Evolutionary conservation across 331 rosid genomes (phyloP), one percentile per base, ranked within the genome.

Genomic region (Dryas integrifolia): DNA sequence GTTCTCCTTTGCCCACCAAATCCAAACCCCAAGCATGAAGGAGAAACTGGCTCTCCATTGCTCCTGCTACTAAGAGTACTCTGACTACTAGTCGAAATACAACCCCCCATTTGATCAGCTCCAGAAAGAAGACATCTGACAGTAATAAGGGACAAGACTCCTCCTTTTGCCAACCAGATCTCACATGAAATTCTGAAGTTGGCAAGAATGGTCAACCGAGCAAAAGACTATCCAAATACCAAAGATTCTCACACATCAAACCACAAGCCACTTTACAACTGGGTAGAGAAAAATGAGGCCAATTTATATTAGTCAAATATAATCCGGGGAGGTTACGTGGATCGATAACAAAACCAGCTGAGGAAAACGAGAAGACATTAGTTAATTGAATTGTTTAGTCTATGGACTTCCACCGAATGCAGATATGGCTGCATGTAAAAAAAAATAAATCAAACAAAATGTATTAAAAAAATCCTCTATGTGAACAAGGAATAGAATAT

Each of bases 71-170:
- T 86, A 65, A 84, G 84, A 83, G 90, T 81, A 81, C 92, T 85
- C 71, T 64, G 82, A 79, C 88, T 85, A 79, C 96, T 82, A 60
- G 93, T 91, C 9, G 99, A 95, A 60, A 89, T 85, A 74, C 96
- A 95, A 67, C 86, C 87, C 75, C 99, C 99, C 99, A 95, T 95
- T 81, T 89, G 9, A 46, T 89, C 88, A 91, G 74, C 84, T 81
- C 82, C 92, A 78, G 77, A 76, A 81, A 55, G 38, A 85, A 79
- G 55, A 75, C 97, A 91, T 86, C 75, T 65, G 81, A 78, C 45
- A 30, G 72, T 52, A 75, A 57, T 35, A 72, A 72, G 49, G 18
- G 73, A 55, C 47, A 77, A 77, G 76, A 75, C 80, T 81, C 76
- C 75, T 75, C 56, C 67, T 62, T 80, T 48, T 9, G 55, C 56